Evolutionary conservation across 331 rosid genomes (phyloP), one percentile per base, ranked within the genome.

Genomic region (Pyracantha coccinea): DNA sequence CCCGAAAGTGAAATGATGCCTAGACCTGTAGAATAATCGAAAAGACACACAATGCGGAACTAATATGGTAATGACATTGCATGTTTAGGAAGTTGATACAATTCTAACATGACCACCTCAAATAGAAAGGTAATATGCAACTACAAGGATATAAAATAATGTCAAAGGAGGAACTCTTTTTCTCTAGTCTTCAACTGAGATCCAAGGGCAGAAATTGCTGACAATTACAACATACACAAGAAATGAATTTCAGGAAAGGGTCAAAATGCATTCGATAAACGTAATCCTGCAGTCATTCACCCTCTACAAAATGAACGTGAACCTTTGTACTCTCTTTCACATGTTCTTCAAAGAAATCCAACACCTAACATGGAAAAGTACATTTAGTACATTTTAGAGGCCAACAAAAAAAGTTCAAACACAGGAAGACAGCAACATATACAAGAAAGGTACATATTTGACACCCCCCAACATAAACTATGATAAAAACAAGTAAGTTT

Each of bases 261-360:
- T 61, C 76, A 9, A 77, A 78, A 60, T 28, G 72, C 70, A 75
- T 27, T 73, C 68, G 4, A 32, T 17, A 45, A 75, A 8, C 62
- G 71, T 54, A 54, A 66, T 55, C 71, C 32, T n/a, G 12, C 45
- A 7, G 62, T 31, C 62, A 19, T 41, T 41, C 80, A 65, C 67
- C 85, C 77, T 69, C 53, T 28, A 24, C 77, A 69, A 64, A 59
- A 53, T 68, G 64, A 77, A 33, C 8, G 24, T 24, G 31, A 15
- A 68, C 58, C 47, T 53, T 17, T 32, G 71, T 6, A 35, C 23
- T 32, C 32, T 38, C 31, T 24, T 57, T 44, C 47, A 31, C 57
- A 27, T 68, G 29, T 63, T 62, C 72, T 28, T 23, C 19, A 20
- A 3, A 38, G 45, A 38, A 38, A 31, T 31, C 1, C 33, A 38